Base-by-base conservation (phyloP, 2,329 filamentous ascomycete genomes). In the Nemania serpens region DNA sequence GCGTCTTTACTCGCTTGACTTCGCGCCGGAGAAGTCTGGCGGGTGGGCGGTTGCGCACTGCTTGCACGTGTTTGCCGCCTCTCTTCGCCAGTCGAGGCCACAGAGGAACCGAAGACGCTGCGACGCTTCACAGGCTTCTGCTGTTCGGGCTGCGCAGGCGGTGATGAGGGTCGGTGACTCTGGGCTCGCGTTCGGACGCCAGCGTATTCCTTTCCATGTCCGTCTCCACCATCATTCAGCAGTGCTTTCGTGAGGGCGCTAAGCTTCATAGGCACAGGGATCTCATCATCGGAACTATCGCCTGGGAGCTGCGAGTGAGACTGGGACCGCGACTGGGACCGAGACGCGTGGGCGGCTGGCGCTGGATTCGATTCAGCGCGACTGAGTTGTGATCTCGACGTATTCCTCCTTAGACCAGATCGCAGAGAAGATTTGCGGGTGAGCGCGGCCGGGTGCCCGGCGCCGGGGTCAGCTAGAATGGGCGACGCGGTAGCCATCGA, bases 221-320 rank as follows among this genome's bases (percentile, higher is more conserved):
- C 79, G 9, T 85, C 82, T 3, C 81, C 79, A 45, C 84, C 84
- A 61, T 88, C 86, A 59, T 86, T 85, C 22, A 97, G 82, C 15
- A 97, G 81, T 18, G 92, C 93, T 73, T 95, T 94, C 50, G 94
- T 96, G 67, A 95, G 85, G 70, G 93, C 93, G 74, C 93, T 97
- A 74, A 97, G 90, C 78, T 95, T 96, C 86, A 95, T 92, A 70
- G 93, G 93, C 68, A 91, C 89, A 15, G 91, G 90, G 29, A 96
- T 91, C 76, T 97, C 94, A 71, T 97, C 94, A 76, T 97, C 94
- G 22, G 93, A 97, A 80, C 91, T 97, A 73, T 97, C 93, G 69
- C 88, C 75, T 1, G 79, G 71, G n/a, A 80, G 79, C 60, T 80
- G 80, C 56, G 80, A 75, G 52, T 80, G 76, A 51, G 71, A 42